Percentiles rank a stretch among this genome's conserved stretches.
These are phyloP conservation scores for Ananas comosus DNA, from an alignment of 176 grass and related monocot genomes.

Conservation along the genomic window DNA sequence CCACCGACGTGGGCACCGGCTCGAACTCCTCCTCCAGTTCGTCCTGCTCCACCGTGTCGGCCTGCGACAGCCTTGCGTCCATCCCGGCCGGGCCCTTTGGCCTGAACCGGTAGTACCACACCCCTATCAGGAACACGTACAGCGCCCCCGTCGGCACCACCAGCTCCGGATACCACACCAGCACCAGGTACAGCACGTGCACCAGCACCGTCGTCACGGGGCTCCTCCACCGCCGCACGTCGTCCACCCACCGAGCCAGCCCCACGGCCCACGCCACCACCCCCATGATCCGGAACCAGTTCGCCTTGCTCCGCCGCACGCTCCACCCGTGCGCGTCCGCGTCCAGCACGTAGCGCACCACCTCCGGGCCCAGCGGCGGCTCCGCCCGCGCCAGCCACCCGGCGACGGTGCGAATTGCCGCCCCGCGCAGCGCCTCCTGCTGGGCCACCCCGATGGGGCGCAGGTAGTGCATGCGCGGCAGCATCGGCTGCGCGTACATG, in stretches of 20 bases:
- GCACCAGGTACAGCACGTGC: constrained; percentile 81
- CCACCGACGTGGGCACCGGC: constrained; percentile 41
- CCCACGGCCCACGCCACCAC: constrained; percentile 90
- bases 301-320: constrained; percentile 84
- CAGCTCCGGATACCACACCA: constrained; percentile 96
- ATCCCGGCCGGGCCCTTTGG: constrained; percentile 62
- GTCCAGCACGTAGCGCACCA: constrained; percentile 79
- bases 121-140: constrained; percentile 78
- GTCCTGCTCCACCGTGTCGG: constrained; percentile 77
- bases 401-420: constrained; percentile 63
- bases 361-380: constrained; percentile 82
- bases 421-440: constrained; percentile 75
- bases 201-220: constrained; percentile 71
- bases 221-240: constrained; percentile 57
- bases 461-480: constrained; percentile 91
- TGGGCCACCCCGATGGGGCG: constrained; percentile 72
- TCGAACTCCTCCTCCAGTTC: constrained; percentile 98
- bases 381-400: constrained; percentile 63
- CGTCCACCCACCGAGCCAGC: constrained; percentile 78
- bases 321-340: constrained; percentile 83
- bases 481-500: constrained; percentile 69
- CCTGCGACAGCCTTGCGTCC: constrained; percentile 86
- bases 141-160: constrained; percentile 83
- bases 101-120: constrained; percentile 91
- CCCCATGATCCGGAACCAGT: constrained; percentile 98